Conservation (phyloP, 768 basidiomycete genomes). For the Lactifluus pinguis region DNA sequence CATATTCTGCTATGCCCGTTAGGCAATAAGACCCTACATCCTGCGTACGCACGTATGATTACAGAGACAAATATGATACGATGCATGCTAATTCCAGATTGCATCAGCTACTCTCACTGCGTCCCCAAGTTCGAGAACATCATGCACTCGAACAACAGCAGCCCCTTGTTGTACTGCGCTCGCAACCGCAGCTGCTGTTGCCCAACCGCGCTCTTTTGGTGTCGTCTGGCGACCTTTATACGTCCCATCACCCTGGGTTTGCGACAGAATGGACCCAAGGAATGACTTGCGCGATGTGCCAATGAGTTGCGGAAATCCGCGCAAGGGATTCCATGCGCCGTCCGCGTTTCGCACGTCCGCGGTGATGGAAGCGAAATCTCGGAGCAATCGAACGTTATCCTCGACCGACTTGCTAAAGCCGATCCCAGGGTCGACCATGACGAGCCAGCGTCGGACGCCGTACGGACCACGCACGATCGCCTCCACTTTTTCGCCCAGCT, state of each 20-base stretch:
- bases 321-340: slow-evolving; percentile 38
- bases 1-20: slow-evolving; percentile 9
- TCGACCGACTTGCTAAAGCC: slow-evolving; percentile 86
- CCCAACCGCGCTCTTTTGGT: slow-evolving; percentile 65
- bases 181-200: slow-evolving; percentile 69
- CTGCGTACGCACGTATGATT: not conserved
- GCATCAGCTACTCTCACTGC: slow-evolving; percentile 58
- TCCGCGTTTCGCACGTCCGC: slow-evolving; percentile 27
- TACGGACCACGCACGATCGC: slow-evolving; percentile 53
- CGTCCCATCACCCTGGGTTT: slow-evolving; percentile 30
- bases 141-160: slow-evolving; percentile 73
- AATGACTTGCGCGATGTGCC: slow-evolving; percentile 83
- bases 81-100: slow-evolving; percentile 4
- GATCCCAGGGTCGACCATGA: slow-evolving; percentile 85
- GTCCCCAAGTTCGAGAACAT: slow-evolving; percentile 64
- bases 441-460: slow-evolving; percentile 78
- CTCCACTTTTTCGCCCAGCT: slow-evolving; percentile 64
- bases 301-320: slow-evolving; percentile 58
- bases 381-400: slow-evolving; percentile 64
- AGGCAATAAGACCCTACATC: slow-evolving; percentile 1
- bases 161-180: slow-evolving; percentile 70
- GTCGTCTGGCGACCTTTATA: slow-evolving; percentile 43
- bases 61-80: not conserved
- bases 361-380: slow-evolving; percentile 39
- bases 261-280: slow-evolving; percentile 54